Evolutionary conservation across 495 filamentous ascomycete species (phyloP).

Genomic region (Xylaria cubensis): DNA sequence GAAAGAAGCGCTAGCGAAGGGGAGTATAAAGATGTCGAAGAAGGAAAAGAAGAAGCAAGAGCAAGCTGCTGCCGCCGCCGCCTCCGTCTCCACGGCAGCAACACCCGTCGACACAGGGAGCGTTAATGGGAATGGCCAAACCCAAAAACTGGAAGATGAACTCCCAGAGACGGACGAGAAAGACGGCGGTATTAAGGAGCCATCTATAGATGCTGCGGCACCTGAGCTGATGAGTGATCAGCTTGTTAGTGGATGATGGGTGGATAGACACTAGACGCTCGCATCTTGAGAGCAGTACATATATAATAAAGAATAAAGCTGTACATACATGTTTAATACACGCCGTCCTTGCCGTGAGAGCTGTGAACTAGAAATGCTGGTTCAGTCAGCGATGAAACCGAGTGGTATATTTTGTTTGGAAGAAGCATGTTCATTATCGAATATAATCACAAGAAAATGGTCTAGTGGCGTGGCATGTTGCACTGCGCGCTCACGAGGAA

Average conservation of each 20-base stretch:
- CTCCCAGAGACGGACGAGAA: constrained; percentile 37
- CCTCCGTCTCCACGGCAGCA: neutral
- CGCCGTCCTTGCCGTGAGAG: neutral
- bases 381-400: neutral
- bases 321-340: neutral
- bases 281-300: neutral
- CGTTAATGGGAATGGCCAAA: constrained; percentile 22
- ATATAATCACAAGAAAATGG: neutral
- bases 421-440: neutral
- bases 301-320: neutral
- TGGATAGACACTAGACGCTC: constrained; percentile 21
- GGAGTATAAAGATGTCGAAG: constrained; percentile 70
- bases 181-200: constrained; percentile 40
- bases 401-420: neutral
- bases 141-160: constrained; percentile 35
- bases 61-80: constrained; percentile 22
- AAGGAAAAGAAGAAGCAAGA: constrained; percentile 50
- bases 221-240: constrained; percentile 31
- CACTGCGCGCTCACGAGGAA: neutral
- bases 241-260: constrained; percentile 39
- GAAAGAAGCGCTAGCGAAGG: constrained; percentile 84
- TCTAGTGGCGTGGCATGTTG: neutral
- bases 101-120: neutral
- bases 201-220: constrained; percentile 29
- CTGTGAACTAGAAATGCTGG: neutral